Conservation (phyloP, 768 basidiomycete species). For the Pilatotrama ljubarskyi region DNA sequence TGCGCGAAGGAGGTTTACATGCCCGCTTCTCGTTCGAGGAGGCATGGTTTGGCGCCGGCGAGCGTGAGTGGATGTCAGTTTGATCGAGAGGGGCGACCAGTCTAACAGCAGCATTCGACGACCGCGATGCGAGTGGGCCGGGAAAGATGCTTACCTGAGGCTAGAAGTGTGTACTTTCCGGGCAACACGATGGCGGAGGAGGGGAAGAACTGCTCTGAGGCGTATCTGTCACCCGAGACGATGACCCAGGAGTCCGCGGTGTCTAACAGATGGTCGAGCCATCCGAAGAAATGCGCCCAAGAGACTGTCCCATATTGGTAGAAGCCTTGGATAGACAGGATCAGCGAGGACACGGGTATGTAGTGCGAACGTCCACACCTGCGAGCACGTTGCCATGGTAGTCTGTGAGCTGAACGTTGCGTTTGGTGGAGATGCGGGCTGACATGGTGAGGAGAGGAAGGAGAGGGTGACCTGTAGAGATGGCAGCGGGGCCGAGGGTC, state of each 20-base stretch:
- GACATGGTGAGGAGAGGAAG: neutral
- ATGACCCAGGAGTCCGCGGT: constrained; percentile 5
- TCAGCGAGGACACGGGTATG: neutral
- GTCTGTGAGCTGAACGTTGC: constrained; percentile 12
- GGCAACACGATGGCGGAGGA: constrained; percentile 6
- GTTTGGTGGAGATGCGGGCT: neutral
- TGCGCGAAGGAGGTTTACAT: neutral
- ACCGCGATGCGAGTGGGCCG: neutral
- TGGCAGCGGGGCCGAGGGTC: neutral
- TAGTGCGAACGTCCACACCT: neutral
- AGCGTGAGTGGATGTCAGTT: neutral
- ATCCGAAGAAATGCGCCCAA: constrained; percentile 9
- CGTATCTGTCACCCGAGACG: constrained; percentile 4
- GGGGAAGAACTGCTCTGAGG: constrained; percentile 7
- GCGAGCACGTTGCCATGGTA: constrained; percentile 9
- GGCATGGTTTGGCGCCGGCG: neutral
- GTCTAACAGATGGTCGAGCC: constrained; percentile 7
- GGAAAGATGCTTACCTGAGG: constrained; percentile 3
- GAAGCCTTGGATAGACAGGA: neutral
- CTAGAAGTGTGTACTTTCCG: constrained; percentile 8
- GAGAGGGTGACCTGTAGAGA: neutral
- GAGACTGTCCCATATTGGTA: constrained; percentile 12
- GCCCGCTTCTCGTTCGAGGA: neutral
- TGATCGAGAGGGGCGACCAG: constrained; percentile 3
- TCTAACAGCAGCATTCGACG: neutral